Evolutionary conservation across 2,329 filamentous ascomycete genomes (phyloP).

Genomic region (Pseudophaeomoniella oleicola): DNA sequence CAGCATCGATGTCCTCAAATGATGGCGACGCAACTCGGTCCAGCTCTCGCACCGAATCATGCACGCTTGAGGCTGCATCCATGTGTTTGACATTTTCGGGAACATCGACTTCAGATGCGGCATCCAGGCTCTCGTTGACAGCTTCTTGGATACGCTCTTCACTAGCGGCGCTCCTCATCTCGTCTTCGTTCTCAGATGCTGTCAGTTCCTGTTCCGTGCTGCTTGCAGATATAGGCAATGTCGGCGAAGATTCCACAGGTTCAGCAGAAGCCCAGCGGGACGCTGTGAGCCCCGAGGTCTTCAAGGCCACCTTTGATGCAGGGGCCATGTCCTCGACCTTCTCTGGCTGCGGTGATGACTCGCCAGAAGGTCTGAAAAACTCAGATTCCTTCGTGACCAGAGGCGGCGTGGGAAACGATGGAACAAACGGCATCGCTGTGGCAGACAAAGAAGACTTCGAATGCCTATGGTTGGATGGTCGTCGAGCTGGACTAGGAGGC

Average conservation of each 20-base stretch:
- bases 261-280: conserved; percentile 20
- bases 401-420: not conserved
- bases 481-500: conserved; percentile 9
- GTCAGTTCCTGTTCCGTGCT: not conserved
- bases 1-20: conserved; percentile 66
- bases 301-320: not conserved
- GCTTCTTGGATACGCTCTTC: not conserved
- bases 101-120: not conserved
- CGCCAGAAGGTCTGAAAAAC: not conserved
- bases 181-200: not conserved
- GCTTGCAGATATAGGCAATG: not conserved
- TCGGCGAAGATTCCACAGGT: conserved; percentile 1
- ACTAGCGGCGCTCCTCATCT: not conserved
- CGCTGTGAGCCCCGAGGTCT: conserved; percentile 14
- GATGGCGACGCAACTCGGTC: conserved; percentile 6
- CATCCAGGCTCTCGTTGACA: not conserved
- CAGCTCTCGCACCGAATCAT: not conserved
- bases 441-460: conserved; percentile 52
- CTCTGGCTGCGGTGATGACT: not conserved
- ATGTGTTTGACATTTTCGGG: not conserved
- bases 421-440: conserved; percentile 50
- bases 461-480: conserved; percentile 20
- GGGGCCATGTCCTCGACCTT: not conserved
- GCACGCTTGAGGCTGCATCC: not conserved
- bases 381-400: not conserved